Evolutionary conservation across 2,329 filamentous ascomycete genomes (phyloP), one percentile per base, ranked within the genome.

Genomic region (Magnaporthiopsis rhizophila): DNA sequence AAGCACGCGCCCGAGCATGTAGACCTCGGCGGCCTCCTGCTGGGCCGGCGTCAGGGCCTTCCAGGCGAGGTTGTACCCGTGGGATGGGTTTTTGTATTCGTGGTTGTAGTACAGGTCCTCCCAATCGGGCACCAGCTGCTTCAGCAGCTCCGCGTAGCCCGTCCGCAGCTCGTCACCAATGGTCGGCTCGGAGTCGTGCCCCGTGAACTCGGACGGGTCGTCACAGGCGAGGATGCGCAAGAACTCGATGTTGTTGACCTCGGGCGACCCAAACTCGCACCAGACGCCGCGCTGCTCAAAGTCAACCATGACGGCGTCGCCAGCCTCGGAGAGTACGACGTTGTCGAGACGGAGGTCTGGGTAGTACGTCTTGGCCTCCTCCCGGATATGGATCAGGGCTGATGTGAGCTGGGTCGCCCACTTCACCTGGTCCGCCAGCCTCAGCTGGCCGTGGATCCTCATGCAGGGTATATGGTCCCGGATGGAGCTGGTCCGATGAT

Each of bases 201-300:
- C 62, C 24, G 62, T 63, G 34, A 63, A 63, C 36, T 63, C 62
- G n/a, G 62, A 63, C 8, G 66, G 58, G 61, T 81, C 78, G 63
- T 83, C 80, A 45, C 75, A 75, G 36, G 82, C 82, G 53, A 87
- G 71, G 21, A 84, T 72, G n/a, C 81, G 80, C 21, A 86, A 69
- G 67, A 85, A 86, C 68, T 87, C 84, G 61, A 87, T 74, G 34
- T 81, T 80, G 69, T 86, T 85, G 66, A 87, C 80, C 69, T 87
- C 85, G 0, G 85, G 85, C 0, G 85, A 78, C 1, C 81, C 81
- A 71, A 86, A 87, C 70, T 86, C 82, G 72, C 81, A 85, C 84
- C 84, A 87, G 2, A 86, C 83, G 9, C 85, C 84, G 38, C 85
- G 79, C 71, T 87, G 84, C 72, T 87, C 85, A 69, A 87, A 86